Percentiles rank a stretch among this genome's conserved stretches.
Evolutionary conservation across 495 filamentous ascomycete species (phyloP).

Genomic region (Aspergillus sclerotioniger): DNA sequence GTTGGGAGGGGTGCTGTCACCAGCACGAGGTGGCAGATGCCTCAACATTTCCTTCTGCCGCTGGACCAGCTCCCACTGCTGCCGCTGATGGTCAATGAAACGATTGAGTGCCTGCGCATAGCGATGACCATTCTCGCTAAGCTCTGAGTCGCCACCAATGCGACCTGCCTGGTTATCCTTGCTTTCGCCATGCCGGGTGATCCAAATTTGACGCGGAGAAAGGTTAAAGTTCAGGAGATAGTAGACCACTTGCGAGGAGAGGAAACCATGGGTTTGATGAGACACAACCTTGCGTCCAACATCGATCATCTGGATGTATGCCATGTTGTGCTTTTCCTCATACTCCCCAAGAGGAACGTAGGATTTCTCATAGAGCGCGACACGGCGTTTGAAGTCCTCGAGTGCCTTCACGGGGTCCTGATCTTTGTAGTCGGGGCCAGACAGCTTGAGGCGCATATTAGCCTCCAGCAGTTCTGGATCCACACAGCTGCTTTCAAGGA

Average conservation of each 20-base stretch:
- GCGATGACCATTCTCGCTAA: constrained; percentile 68
- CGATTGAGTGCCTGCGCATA: constrained; percentile 71
- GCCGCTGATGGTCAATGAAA: constrained; percentile 73
- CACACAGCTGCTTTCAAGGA: constrained; percentile 90
- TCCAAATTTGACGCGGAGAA: constrained; percentile 94
- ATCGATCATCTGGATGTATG: constrained; percentile 96
- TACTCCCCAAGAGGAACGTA: constrained; percentile 90
- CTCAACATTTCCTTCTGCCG: constrained; percentile 65
- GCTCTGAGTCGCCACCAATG: constrained; percentile 80
- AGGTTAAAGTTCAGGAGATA: constrained; percentile 96
- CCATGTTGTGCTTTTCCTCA: constrained; percentile 84
- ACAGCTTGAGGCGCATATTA: constrained; percentile 98
- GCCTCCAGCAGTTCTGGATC: constrained; percentile 81
- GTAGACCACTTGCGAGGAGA: constrained; percentile 84
- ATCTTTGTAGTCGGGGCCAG: constrained; percentile 91
- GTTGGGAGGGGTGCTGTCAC: constrained; percentile 92
- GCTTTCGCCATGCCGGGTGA: constrained; percentile 89
- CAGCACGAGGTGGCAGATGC: constrained; percentile 77
- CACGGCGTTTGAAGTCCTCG: constrained; percentile 87
- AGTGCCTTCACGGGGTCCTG: constrained; percentile 83
- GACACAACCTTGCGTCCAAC: constrained; percentile 92
- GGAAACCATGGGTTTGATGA: constrained; percentile 85
- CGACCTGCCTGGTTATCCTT: constrained; percentile 74
- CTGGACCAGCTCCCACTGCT: constrained; percentile 75
- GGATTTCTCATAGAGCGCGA: constrained; percentile 88